A percentile compares a stretch with the other conserved stretches of the same genome.
These are phyloP conservation scores for Kwoniella europaea DNA, from an alignment of 768 basidiomycete genomes.

Conservation along the genomic window DNA sequence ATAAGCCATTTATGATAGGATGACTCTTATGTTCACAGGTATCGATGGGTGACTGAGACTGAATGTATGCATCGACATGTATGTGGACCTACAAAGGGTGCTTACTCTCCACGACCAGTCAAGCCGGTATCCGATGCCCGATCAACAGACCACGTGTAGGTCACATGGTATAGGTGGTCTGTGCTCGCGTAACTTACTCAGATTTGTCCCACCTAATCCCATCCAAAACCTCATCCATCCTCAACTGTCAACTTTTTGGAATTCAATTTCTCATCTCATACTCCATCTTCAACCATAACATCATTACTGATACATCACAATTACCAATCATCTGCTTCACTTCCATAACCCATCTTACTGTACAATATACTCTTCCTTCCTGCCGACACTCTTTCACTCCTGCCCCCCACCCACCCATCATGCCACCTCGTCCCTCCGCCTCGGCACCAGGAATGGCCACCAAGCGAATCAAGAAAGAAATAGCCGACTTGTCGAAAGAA, in stretches of 20 bases:
- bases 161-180: background rate
- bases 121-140: too few relatives aligned
- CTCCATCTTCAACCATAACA: background rate
- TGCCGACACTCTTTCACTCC: background rate
- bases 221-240: background rate
- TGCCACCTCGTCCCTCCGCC: constrained; percentile 15
- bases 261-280: background rate
- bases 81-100: too few relatives aligned
- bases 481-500: constrained; percentile 54
- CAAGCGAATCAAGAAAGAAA: constrained; percentile 58
- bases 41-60: too few relatives aligned
- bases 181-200: background rate
- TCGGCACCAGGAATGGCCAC: constrained; percentile 30
- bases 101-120: too few relatives aligned
- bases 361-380: background rate
- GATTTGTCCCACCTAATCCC: background rate
- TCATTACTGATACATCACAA: background rate
- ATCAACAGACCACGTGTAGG: background rate
- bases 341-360: too few relatives aligned
- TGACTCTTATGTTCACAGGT: too few relatives aligned
- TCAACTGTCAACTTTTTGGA: background rate
- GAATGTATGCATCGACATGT: too few relatives aligned
- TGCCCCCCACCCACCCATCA: background rate
- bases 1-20: too few relatives aligned
- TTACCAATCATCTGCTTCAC: background rate